Evolutionary conservation across 148 eudicot genomes (phyloP), one percentile per base, ranked within the genome.

Genomic region (Arctostaphylos glauca): DNA sequence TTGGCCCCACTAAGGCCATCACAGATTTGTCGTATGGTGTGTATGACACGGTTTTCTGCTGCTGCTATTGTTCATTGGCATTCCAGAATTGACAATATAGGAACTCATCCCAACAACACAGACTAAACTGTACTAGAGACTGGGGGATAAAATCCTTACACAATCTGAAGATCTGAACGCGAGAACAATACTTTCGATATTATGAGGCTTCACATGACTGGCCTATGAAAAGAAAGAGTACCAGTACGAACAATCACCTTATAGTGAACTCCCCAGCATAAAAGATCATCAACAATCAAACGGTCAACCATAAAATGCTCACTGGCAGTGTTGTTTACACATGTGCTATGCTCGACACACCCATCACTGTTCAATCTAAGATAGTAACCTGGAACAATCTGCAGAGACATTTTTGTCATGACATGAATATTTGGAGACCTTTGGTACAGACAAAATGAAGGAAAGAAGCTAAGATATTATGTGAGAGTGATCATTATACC

Each of bases 241-340:
- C 25, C 67, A 62, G 21, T 19, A 48, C 0, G 25, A 79, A 44
- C 3, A 81, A 56, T 80, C 81, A 96, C 98, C 98, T 96, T 96
- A 76, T 94, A 96, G 81, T 96, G 90, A 88, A 92, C 87, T 31
- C 90, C 94, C 99, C 98, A 94, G 82, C 87, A 89, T 81, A 89
- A 80, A 47, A 96, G 93, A 88, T 96, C 99, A 86, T 96, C 99
- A 86, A 94, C 66, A 85, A 94, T 94, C 81, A 96, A 84, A 53
- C 98, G 93, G 81, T 93, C 96, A 86, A 90, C 99, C 99, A 96
- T 96, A 81, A 88, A 93, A 94, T 96, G 99, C 90, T 96, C 99
- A 78, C 98, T 94, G 58, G 98, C 98, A 9, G 99, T 94, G 86
- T 96, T 90, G 87, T 96, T 96, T 81, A 86, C 86, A 74, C 93